Percentiles rank a stretch among this genome's conserved stretches.
Conservation (phyloP, 768 basidiomycete species). For the Boletellus ananas region DNA sequence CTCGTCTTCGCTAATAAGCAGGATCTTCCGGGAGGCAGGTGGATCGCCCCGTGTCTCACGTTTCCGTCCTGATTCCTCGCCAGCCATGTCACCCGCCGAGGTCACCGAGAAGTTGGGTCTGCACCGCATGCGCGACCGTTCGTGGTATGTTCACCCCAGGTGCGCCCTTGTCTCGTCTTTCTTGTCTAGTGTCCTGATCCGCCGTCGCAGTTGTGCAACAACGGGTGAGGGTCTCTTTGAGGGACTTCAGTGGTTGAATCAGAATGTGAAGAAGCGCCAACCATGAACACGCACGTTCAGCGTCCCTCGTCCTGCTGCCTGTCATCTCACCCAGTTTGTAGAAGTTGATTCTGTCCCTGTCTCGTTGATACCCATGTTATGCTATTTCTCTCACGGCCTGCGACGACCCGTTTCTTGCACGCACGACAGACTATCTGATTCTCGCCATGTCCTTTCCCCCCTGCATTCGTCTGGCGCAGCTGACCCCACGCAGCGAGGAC, state of each 20-base stretch:
- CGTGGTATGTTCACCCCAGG: constrained; percentile 99
- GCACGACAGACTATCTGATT: constrained; percentile 35
- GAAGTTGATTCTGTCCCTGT: constrained; percentile 13
- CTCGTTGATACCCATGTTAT: constrained; percentile 33
- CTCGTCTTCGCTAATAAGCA: constrained; percentile 99
- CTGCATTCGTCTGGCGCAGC: constrained; percentile 27
- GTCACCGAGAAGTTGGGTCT: constrained; percentile 96
- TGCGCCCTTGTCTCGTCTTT: constrained; percentile 33
- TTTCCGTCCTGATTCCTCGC: constrained; percentile 1
- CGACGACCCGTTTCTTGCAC: constrained; percentile 31
- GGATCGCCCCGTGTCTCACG: background rate
- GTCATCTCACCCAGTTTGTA: constrained; percentile 23
- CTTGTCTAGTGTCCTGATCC: background rate
- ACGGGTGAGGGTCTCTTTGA: constrained; percentile 97
- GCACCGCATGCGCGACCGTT: constrained; percentile 93
- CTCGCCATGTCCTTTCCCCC: constrained; percentile 26
- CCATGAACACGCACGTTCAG: constrained; percentile 41
- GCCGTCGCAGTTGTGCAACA: constrained; percentile 73
- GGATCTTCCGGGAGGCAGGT: constrained; percentile 91
- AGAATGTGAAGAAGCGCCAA: constrained; percentile 93
- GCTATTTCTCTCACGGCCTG: constrained; percentile 34
- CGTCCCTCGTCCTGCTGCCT: constrained; percentile 17
- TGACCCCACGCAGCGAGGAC: constrained; percentile 15
- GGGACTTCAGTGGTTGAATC: constrained; percentile 95
- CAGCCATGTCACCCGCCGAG: constrained; percentile 97